These are phyloP conservation scores for Backusella luteola DNA, from an alignment of 192 early-diverging fungal genomes.

Conservation along the genomic window DNA sequence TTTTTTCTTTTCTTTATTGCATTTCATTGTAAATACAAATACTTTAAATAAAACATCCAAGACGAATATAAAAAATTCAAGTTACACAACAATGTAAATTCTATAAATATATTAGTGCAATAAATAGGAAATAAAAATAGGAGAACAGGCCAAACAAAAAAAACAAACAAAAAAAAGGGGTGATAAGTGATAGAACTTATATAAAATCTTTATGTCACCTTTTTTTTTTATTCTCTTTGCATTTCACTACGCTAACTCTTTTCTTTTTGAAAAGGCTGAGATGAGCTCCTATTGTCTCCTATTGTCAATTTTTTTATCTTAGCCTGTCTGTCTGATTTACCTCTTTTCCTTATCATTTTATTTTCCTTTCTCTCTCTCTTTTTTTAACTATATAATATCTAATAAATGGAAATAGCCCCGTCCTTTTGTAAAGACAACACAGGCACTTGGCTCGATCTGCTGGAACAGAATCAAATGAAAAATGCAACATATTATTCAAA, in stretches of 20 bases:
- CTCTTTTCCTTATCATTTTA: not conserved
- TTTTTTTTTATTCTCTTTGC: not conserved
- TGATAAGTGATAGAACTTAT: not conserved
- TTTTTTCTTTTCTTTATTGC: not conserved
- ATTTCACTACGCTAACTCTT: not conserved
- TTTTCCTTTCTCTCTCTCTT: not conserved
- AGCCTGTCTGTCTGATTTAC: not conserved
- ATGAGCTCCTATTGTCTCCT: not conserved
- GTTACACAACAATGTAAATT: not conserved
- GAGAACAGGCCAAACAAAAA: not conserved
- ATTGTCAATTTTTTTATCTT: not conserved
- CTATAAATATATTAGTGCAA: not conserved
- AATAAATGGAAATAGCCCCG: not conserved
- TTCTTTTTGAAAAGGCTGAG: not conserved
- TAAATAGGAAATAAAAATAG: not conserved
- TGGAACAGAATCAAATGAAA: constrained; percentile 3
- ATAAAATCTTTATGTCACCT: not conserved
- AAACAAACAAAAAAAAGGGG: not conserved
- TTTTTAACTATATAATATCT: not conserved
- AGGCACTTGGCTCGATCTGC: not conserved
- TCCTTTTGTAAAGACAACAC: not conserved
- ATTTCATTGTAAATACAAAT: not conserved
- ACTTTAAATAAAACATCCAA: constrained; percentile 3
- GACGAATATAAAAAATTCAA: not conserved
- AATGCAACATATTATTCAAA: not conserved